Evolutionary conservation across 2,329 filamentous ascomycete species (phyloP), one percentile per base, ranked within the genome.

Genomic region (Fusarium pseudograminearum): DNA sequence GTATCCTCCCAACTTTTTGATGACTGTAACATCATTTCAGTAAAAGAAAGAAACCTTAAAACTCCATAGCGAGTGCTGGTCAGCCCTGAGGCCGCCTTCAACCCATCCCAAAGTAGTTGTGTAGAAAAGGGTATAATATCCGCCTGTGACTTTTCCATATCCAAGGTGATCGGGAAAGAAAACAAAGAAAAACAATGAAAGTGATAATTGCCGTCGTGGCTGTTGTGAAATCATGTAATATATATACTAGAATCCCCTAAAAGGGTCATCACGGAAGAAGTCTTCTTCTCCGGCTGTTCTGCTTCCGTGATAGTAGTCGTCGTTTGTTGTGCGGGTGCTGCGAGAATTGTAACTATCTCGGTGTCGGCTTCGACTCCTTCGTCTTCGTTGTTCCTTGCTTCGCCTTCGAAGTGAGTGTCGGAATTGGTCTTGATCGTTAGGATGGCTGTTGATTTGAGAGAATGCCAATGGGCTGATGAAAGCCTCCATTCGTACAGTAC

Each of bases 401-500:
- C 86, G 80, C 60, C 86, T 79, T 12, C 87, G 81, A 6, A 82
- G 81, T 7, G 81, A 77, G 47, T 83, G 81, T 52, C 81, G 79
- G 65, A 83, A 80, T 66, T 88, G 85, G 26, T 87, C 85, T 24
- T 81, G 78, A 67, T 87, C 85, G 56, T 85, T 82, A 0, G 82
- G 80, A 42, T 81, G 78, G 15, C 86, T 84, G 15, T 82, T 80
- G 54, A 84, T 81, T 30, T 81, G 80, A 4, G 81, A 81, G 65
- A 84, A 82, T 2, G 86, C 82, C 14, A 90, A 78, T 1, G 89
- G 89, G 72, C 84, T 89, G 71, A 99, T 97, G 78, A 98, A 99
- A 0, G 96, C 96, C 79, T 98, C 95, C 95, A 99, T 98, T 30
- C 96, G 89, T 47, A 98, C 89, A 3, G 94, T 98, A 2, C 94